phyloP scores from a whole-genome alignment of 2,329 filamentous ascomycete species.

The Cordyceps fumosorosea region DNA sequence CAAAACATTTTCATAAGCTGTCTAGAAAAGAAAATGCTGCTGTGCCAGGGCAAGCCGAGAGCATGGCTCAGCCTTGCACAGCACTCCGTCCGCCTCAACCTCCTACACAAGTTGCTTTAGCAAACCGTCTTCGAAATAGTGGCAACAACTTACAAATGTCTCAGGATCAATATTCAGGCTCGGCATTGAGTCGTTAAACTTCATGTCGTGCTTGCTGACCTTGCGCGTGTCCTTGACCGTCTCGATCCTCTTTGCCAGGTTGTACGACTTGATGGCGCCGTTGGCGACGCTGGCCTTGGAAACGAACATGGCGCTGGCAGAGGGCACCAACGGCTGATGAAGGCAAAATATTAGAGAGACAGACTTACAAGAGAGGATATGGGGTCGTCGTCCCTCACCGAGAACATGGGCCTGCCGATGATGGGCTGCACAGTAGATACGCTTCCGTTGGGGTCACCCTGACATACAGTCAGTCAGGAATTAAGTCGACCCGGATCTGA shows the following conservation, averaged over 20 bases:
- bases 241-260: slow-evolving; percentile 72
- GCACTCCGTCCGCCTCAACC: too few relatives aligned
- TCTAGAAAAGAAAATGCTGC: too few relatives aligned
- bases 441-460: slow-evolving; percentile 65
- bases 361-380: too few relatives aligned
- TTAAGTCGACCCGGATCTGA: too few relatives aligned
- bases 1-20: too few relatives aligned
- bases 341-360: too few relatives aligned
- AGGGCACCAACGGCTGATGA: slow-evolving; percentile 66
- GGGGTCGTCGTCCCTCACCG: too few relatives aligned
- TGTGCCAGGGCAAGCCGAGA: too few relatives aligned
- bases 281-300: slow-evolving; percentile 62
- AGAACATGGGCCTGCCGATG: slow-evolving; percentile 81
- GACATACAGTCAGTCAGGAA: neutral
- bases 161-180: slow-evolving; percentile 90
- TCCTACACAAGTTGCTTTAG: too few relatives aligned
- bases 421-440: slow-evolving; percentile 87
- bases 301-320: slow-evolving; percentile 77
- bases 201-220: slow-evolving; percentile 82
- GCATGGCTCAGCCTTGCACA: too few relatives aligned
- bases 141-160: too few relatives aligned
- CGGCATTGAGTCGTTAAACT: slow-evolving; percentile 76
- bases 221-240: slow-evolving; percentile 69
- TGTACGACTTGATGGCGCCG: slow-evolving; percentile 64
- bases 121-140: too few relatives aligned